Percentiles rank a stretch among this genome's conserved stretches.
phyloP scores from a whole-genome alignment of 202 grass and related monocot genomes.

The Cymbopogon flexuosus region DNA sequence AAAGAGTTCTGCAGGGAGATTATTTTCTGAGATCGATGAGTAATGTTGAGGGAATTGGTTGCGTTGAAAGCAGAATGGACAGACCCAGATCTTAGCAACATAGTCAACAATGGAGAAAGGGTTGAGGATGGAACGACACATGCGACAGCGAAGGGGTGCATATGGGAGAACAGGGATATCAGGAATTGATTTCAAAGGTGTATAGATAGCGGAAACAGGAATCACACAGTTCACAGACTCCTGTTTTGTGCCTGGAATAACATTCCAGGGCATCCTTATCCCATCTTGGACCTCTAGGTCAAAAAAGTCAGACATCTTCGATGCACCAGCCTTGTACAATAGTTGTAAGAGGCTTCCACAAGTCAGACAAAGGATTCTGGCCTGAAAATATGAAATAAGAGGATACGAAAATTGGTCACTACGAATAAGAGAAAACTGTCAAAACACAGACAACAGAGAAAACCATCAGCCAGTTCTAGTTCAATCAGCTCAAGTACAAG shows the following conservation, averaged over 20 bases:
- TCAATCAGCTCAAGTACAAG: constrained; percentile 1
- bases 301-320: constrained; percentile 75
- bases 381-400: constrained; percentile 31
- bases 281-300: constrained; percentile 75
- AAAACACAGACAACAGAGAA: neutral
- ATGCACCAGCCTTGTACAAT: constrained; percentile 25
- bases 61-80: constrained; percentile 93
- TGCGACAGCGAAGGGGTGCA: constrained; percentile 66
- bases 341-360: constrained; percentile 11
- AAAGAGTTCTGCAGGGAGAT: constrained; percentile 77
- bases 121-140: constrained; percentile 79
- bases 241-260: constrained; percentile 71
- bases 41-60: constrained; percentile 84
- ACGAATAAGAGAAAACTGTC: neutral
- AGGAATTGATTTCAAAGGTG: constrained; percentile 59
- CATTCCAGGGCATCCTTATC: constrained; percentile 92
- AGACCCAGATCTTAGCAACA: constrained; percentile 74
- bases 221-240: constrained; percentile 57
- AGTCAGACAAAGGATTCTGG: neutral
- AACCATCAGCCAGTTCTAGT: neutral
- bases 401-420: neutral
- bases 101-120: constrained; percentile 83
- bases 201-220: constrained; percentile 77
- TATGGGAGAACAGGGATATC: constrained; percentile 65
- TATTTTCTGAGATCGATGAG: constrained; percentile 70